Evolutionary conservation across 164 flowering plant genomes (phyloP), one percentile per base, ranked within the genome.

Genomic region (Kingdonia uniflora): DNA sequence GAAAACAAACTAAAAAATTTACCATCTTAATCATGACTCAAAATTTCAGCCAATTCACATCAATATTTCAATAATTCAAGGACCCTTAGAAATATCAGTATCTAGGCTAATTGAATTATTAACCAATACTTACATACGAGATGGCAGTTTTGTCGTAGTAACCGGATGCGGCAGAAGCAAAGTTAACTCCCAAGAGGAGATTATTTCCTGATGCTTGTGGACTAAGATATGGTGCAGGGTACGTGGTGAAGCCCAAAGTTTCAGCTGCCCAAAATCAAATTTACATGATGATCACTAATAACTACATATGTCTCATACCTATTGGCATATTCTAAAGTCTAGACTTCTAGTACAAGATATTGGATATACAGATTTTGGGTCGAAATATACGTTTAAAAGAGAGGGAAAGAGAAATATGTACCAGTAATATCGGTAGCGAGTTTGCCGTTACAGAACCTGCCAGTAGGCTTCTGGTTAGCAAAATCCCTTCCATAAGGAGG

Each of bases 401-500:
- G 19, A 26, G 20, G 5, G 19, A 38, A 22, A 46, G 35, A 49
- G 19, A 55, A 19, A 19, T 17, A 47, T 59, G 54, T 70, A 71
- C 98, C 98, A 51, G 94, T 92, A 50, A 85, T 58, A 57, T 92
- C 98, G 51, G 98, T 92, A 52, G 95, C 98, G 22, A 92, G 63
- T 63, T 88, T 92, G 1, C 98, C 98, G 75, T 92, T 88, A 69
- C 91, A 86, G 51, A 92, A 92, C 65, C 99, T 84, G 3, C 99
- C 98, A 7, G 99, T 92, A 11, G 99, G 60, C 33, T 76, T 16
- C 1, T 75, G 76, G 41, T 68, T 77, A 44, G 47, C 57, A 19
- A 86, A 92, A 51, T 92, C 99, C 47, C 83, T 68, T 7, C 99
- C 99, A 58, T 92, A 92, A 53, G 99, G 99, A 43, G 94, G 95